phyloP scores from a whole-genome alignment of 441 rosid species.

The Pelargonium australe region DNA sequence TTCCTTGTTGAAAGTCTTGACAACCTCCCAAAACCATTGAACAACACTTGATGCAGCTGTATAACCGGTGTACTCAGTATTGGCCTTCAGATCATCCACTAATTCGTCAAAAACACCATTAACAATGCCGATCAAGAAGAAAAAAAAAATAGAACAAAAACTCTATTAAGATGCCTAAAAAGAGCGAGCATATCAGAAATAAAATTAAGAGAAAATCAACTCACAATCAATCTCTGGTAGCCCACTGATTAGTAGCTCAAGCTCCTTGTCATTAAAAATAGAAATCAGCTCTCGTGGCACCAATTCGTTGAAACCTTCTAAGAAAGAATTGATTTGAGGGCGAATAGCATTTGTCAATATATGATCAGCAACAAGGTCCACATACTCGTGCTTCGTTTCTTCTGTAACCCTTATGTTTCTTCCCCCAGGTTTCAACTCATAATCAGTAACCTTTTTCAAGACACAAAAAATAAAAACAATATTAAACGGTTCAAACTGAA shows the following conservation, averaged over 20 bases:
- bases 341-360: constrained; percentile 92
- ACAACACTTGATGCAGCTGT: constrained; percentile 71
- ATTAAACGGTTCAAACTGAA: not conserved
- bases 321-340: constrained; percentile 88
- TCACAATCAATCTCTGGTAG: constrained; percentile 98
- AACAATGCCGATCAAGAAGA: no score
- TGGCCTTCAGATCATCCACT: constrained; percentile 94
- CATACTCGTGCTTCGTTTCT: constrained; percentile 95
- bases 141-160: not conserved
- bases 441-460: constrained; percentile 72
- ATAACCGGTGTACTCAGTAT: constrained; percentile 83
- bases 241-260: constrained; percentile 94
- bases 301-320: constrained; percentile 82
- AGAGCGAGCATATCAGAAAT: not conserved
- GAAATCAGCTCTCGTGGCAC: constrained; percentile 75
- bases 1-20: constrained; percentile 83
- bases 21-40: constrained; percentile 98
- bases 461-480: not conserved
- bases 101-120: no score
- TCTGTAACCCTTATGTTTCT: constrained; percentile 88
- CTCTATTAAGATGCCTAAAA: constrained; percentile 12
- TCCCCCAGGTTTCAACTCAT: constrained; percentile 97
- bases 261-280: constrained; percentile 94
- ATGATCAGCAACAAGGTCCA: constrained; percentile 96
- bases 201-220: constrained; percentile 26